A percentile compares a stretch with the other conserved stretches of the same genome.
These are phyloP conservation scores for Erysiphe neolycopersici DNA, from an alignment of 2,329 filamentous ascomycete genomes.

Conservation along the genomic window DNA sequence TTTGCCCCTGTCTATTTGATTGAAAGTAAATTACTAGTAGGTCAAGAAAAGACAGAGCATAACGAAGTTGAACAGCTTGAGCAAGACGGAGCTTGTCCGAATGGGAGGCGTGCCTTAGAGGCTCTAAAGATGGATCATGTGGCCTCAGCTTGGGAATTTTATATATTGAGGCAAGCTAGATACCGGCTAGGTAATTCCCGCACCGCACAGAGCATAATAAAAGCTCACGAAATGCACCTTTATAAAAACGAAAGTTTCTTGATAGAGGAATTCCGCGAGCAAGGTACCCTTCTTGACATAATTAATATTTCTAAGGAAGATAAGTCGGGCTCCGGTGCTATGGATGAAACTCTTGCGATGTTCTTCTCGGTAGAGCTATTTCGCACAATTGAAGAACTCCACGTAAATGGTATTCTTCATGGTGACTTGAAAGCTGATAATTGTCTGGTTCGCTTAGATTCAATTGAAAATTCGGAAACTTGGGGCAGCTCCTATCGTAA, in stretches of 20 bases:
- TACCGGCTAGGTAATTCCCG: constrained; percentile 48
- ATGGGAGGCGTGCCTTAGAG: constrained; percentile 35
- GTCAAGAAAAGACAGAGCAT: constrained; percentile 17
- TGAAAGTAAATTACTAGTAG: constrained; percentile 35
- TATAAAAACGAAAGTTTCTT: constrained; percentile 79
- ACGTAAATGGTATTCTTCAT: constrained; percentile 55
- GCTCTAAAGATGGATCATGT: constrained; percentile 89
- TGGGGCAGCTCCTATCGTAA: constrained; percentile 41
- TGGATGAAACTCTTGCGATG: constrained; percentile 84
- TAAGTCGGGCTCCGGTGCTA: constrained; percentile 26
- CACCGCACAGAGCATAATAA: constrained; percentile 49
- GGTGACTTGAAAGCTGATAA: constrained; percentile 94
- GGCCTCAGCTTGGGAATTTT: constrained; percentile 80
- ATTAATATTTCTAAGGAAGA: constrained; percentile 66
- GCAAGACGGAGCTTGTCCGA: constrained; percentile 12
- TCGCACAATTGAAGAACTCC: constrained; percentile 67
- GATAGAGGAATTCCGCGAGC: constrained; percentile 61
- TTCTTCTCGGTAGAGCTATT: constrained; percentile 85
- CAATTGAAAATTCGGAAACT: constrained; percentile 17
- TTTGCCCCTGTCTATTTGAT: constrained; percentile 90
- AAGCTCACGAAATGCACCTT: constrained; percentile 72
- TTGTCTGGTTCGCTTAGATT: constrained; percentile 62
- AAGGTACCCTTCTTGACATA: constrained; percentile 84
- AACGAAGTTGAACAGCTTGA: constrained; percentile 13
- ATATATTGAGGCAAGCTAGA: constrained; percentile 70